Percentiles rank a stretch among this genome's conserved stretches.
Conservation (phyloP, 148 eudicot species). For the Pouteria glomerata region DNA sequence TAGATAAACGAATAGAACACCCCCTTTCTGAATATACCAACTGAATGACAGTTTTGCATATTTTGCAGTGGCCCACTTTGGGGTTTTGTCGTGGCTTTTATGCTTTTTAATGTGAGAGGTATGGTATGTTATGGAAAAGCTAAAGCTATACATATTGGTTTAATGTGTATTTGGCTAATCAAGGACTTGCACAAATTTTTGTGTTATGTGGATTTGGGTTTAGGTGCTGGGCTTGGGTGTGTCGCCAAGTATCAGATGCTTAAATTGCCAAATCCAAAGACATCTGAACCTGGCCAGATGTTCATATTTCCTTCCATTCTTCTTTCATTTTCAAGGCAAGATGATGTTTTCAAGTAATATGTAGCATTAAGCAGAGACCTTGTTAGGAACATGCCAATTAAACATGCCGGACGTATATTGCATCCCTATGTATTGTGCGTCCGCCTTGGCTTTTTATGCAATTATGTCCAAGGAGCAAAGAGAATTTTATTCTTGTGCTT, state of each 20-base stretch:
- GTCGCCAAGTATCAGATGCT: not conserved
- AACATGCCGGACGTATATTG: not conserved
- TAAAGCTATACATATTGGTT: not conserved
- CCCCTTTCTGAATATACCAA: not conserved
- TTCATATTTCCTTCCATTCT: not conserved
- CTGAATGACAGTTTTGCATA: slow-evolving; percentile 15
- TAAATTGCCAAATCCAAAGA: not conserved
- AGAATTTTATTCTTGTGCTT: not conserved
- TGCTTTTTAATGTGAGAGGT: slow-evolving; percentile 92
- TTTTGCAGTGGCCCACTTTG: slow-evolving; percentile 85
- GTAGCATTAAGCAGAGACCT: not conserved
- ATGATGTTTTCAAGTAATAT: not conserved
- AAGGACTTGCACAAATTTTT: not conserved
- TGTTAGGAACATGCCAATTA: no score
- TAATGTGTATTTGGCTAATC: not conserved
- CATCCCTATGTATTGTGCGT: no score
- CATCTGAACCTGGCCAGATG: not conserved
- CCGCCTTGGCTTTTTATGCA: no score
- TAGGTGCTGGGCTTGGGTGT: not conserved
- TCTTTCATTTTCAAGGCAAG: not conserved
- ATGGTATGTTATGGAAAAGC: slow-evolving; percentile 7
- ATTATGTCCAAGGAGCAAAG: no score
- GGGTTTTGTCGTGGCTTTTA: slow-evolving; percentile 94
- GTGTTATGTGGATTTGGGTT: not conserved
- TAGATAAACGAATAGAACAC: not conserved